Conservation (phyloP, 1,284 basidiomycete species). For the Cryptococcus sp. region DNA sequence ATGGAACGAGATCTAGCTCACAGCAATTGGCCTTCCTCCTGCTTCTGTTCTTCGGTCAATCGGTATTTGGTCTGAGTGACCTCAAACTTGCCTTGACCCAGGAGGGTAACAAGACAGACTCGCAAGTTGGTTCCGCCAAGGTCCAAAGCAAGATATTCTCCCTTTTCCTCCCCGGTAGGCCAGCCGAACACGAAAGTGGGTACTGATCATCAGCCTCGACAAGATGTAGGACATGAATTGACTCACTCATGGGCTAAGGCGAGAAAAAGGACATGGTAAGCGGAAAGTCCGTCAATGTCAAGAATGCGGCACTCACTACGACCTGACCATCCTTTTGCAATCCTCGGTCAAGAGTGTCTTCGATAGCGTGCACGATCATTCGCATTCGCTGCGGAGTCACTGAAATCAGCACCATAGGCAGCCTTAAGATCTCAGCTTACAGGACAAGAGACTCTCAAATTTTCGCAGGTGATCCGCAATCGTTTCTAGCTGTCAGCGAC, state of each 20-base stretch:
- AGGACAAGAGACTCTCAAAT: conserved; percentile 70
- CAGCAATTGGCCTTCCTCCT: conserved; percentile 86
- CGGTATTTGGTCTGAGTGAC: conserved; percentile 97
- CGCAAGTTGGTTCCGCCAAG: conserved; percentile 96
- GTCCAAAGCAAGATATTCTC: conserved; percentile 89
- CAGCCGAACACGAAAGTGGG: conserved; percentile 97
- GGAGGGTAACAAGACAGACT: conserved; percentile 89
- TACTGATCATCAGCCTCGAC: conserved; percentile 54
- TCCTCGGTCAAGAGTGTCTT: conserved; percentile 82
- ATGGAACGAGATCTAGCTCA: conserved; percentile 14
- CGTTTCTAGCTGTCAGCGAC: conserved; percentile 32
- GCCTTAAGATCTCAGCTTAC: conserved; percentile 22
- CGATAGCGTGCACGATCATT: conserved; percentile 94
- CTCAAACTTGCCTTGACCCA: conserved; percentile 92
- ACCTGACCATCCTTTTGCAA: conserved; percentile 76
- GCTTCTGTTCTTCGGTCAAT: conserved; percentile 95
- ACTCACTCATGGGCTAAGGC: conserved; percentile 42
- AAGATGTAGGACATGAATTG: conserved; percentile 91
- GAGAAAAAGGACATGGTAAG: background rate
- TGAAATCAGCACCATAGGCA: conserved; percentile 41
- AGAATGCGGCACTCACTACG: conserved; percentile 61
- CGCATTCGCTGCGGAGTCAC: conserved; percentile 90
- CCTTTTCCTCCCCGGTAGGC: conserved; percentile 83
- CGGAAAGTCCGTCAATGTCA: background rate
- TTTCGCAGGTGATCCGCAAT: conserved; percentile 86